Evolutionary conservation across 129 eudicot genomes (phyloP), one percentile per base, ranked within the genome.

Genomic region (Helichrysum umbraculigerum): DNA sequence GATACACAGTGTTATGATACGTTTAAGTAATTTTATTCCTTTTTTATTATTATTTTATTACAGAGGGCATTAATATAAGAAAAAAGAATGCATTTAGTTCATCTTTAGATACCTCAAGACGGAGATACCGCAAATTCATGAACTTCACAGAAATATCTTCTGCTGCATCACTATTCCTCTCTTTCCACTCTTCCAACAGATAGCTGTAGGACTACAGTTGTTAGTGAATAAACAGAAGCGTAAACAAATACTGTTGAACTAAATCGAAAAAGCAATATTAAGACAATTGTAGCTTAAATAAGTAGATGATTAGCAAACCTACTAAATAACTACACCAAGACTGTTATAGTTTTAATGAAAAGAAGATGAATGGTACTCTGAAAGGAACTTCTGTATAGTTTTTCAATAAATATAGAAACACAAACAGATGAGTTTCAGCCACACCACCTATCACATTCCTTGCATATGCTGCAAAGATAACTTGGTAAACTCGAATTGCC

Each of bases 171-270:
- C 35, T 19, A 44, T 66, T 71, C 60, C 90, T 83, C 75, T 81
- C 90, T 79, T 81, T 91, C 97, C 97, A 91, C 82, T 91, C 97
- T 79, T 88, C 91, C 78, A 41, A 85, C 22, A 91, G 73, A 83
- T 86, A 91, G 72, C 97, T 91, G 89, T 3, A 68, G 32, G 21
- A 35, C 4, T 62, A 79, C 1, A 1, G 30, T 79, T 63, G 52
- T 79, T 71, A 65, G 56, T 34, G 47, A 17, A 19, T 7, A 15
- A 15, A 29, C 70, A 44, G 11, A 62, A 42, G 17, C 15, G 5
- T 59, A 59, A 69, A 59, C 62, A 70, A 12, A 70, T 37, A 66
- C 41, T 64, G 50, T 56, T 35, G n/a, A 77, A 39, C 11, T 19
- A 68, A 15, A 58, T 29, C 35, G 42, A 68, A 17, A 34, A 21